Percentiles rank a stretch among this genome's conserved stretches.
Evolutionary conservation across 1,284 basidiomycete genomes (phyloP).

Genomic region (Paramarasmius palmivorus): DNA sequence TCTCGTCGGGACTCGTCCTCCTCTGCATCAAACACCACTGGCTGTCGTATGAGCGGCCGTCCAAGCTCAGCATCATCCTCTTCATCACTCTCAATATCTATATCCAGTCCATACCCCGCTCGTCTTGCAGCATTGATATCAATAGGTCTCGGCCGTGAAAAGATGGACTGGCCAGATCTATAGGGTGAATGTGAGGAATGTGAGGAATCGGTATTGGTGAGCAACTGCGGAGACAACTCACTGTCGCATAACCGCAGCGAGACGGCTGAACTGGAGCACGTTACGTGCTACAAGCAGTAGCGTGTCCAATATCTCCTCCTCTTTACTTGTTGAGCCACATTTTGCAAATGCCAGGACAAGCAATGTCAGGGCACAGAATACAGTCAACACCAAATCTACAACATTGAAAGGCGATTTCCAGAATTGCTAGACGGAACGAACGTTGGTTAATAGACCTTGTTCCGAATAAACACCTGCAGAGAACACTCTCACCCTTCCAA

Average conservation of each 20-base stretch:
- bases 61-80: conserved; percentile 56
- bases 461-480: background rate
- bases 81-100: conserved; percentile 72
- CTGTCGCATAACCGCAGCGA: conserved; percentile 91
- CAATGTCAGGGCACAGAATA: conserved; percentile 86
- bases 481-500: conserved; percentile 77
- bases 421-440: conserved; percentile 71
- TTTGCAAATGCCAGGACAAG: conserved; percentile 83
- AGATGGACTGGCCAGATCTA: conserved; percentile 93
- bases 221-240: conserved; percentile 38
- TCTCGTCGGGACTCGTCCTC: too few species aligned
- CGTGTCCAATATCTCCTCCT: conserved; percentile 91
- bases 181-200: background rate
- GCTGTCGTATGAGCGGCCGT: conserved; percentile 53
- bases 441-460: background rate
- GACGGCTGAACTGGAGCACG: conserved; percentile 85
- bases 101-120: conserved; percentile 70
- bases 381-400: conserved; percentile 82
- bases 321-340: conserved; percentile 75
- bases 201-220: background rate
- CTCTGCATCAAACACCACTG: conserved; percentile 58
- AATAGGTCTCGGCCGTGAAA: conserved; percentile 89
- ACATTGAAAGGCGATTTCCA: conserved; percentile 92
- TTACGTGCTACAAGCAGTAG: conserved; percentile 88
- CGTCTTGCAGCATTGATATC: conserved; percentile 77